Evolutionary conservation across 2,329 filamentous ascomycete genomes (phyloP), one percentile per base, ranked within the genome.

Genomic region (Coniella vitis): DNA sequence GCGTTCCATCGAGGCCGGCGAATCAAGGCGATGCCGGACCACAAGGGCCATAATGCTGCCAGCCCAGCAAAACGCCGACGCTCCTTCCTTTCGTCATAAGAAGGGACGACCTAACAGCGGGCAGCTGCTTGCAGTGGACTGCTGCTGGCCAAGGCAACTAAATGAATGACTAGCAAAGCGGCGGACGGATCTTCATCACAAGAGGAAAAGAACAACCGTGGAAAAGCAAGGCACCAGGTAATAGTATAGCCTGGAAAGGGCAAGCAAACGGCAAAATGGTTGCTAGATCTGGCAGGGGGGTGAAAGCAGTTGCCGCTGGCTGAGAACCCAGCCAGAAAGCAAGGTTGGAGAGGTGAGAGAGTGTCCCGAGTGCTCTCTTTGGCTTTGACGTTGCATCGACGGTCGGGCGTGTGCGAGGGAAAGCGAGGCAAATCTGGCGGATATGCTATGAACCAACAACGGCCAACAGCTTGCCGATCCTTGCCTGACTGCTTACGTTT

Each of bases 21-120:
- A 47, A 47, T 47, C 45, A 47, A 47, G 45, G 37, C 37, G 45
- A 34, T 14, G 29, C 45, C 37, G 45, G 35, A 37, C 22, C 45
- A 47, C 34, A 10, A 29, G 25, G 25, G 25, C 25, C 25, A 29
- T 22, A 9, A 39, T 35, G 45, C 37, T 47, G 45, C 38, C 35
- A 46, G 25, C 44, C 16, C 12, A 39, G 25, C 38, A 34, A 35
- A 22, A 17, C 8, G n/a, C 25, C 29, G 37, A 40, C 22, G 16
- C 7, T 12, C 31, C 20, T 12, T 12, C 14, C 5, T 35, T 17
- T 29, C 21, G 40, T 22, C 17, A 25, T 31, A n/a, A 25, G 9
- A 12, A 12, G 40, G 20, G 29, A 20, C 25, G 25, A 10, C 5
- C 10, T 29, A 10, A 10, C 25, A 29, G 25, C 25, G 25, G 25